These are phyloP conservation scores for Trichosporon coremiiforme DNA, from an alignment of 1,284 basidiomycete species.

Conservation along the genomic window DNA sequence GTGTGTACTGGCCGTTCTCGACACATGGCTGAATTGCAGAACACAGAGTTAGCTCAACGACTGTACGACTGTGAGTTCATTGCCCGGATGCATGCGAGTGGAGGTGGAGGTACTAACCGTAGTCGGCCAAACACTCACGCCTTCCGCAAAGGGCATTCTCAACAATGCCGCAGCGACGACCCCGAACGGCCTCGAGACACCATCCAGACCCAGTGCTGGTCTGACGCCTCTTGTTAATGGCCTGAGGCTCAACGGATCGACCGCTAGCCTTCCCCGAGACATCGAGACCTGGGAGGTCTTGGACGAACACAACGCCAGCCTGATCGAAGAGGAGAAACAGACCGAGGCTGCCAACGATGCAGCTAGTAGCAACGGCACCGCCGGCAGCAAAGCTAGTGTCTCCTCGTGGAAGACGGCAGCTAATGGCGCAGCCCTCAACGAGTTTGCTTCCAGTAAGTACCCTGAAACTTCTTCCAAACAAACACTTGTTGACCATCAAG, in stretches of 20 bases:
- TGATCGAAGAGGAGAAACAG: slow-evolving; percentile 29
- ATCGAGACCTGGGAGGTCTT: slow-evolving; percentile 48
- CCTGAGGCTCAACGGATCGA: slow-evolving; percentile 8
- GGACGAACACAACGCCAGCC: slow-evolving; percentile 42
- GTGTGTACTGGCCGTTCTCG: slow-evolving; percentile 32
- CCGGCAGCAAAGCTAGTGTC: slow-evolving; percentile 10
- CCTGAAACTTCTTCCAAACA: neutral
- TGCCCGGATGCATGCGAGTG: neutral
- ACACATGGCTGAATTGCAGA: slow-evolving; percentile 35
- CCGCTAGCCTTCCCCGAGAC: neutral
- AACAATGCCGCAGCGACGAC: slow-evolving; percentile 14
- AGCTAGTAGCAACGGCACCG: slow-evolving; percentile 30
- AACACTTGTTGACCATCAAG: neutral
- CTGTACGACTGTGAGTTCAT: slow-evolving; percentile 47
- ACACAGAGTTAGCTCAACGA: slow-evolving; percentile 47
- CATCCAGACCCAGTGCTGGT: neutral
- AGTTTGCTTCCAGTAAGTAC: slow-evolving; percentile 31
- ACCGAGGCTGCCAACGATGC: slow-evolving; percentile 21
- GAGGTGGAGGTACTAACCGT: slow-evolving; percentile 18
- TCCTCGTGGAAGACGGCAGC: slow-evolving; percentile 49
- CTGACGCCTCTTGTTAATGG: slow-evolving; percentile 1
- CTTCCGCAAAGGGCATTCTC: slow-evolving; percentile 28
- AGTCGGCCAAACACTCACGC: slow-evolving; percentile 29
- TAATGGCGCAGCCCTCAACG: slow-evolving; percentile 46
- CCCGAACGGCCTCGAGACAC: neutral